Percentiles rank a stretch among this genome's conserved stretches.
phyloP scores from a whole-genome alignment of 2,329 filamentous ascomycete genomes.

The Xylaria sp. region DNA sequence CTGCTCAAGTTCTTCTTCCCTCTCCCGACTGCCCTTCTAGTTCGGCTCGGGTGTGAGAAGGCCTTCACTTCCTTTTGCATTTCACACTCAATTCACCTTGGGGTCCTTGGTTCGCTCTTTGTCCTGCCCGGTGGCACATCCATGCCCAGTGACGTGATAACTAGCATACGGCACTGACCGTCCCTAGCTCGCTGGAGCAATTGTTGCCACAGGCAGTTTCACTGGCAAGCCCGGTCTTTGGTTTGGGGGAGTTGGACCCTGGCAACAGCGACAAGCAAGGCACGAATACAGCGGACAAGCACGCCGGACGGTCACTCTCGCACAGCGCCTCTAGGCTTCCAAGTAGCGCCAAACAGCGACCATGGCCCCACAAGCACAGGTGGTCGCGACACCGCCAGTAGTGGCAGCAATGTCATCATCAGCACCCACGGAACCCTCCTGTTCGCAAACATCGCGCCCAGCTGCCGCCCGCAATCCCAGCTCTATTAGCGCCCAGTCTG shows the following conservation, averaged over 20 bases:
- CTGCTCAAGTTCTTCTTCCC: constrained; percentile 5
- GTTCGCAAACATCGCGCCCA: constrained; percentile 13
- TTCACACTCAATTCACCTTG: not conserved
- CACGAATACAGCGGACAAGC: not conserved
- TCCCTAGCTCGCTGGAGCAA: constrained; percentile 16
- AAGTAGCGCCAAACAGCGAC: not conserved
- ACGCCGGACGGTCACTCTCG: not conserved
- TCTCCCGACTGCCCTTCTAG: constrained; percentile 1
- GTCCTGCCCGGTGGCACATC: constrained; percentile 7
- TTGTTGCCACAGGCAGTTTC: constrained; percentile 15
- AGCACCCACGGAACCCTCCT: constrained; percentile 11
- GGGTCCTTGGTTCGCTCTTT: constrained; percentile 10
- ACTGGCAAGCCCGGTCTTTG: constrained; percentile 1
- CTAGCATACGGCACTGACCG: constrained; percentile 4
- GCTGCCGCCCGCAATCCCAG: constrained; percentile 11
- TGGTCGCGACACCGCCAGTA: constrained; percentile 16
- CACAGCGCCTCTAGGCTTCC: constrained; percentile 4
- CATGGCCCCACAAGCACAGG: constrained; percentile 33
- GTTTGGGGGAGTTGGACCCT: constrained; percentile 6
- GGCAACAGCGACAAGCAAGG: constrained; percentile 12
- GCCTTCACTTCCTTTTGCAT: not conserved
- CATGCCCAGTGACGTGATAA: constrained; percentile 10
- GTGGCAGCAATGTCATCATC: constrained; percentile 38
- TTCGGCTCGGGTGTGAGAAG: constrained; percentile 1
- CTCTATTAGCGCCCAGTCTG: constrained; percentile 19